phyloP scores from a whole-genome alignment of 73 alveolate genomes.

The Symbiodinium pilosum region DNA sequence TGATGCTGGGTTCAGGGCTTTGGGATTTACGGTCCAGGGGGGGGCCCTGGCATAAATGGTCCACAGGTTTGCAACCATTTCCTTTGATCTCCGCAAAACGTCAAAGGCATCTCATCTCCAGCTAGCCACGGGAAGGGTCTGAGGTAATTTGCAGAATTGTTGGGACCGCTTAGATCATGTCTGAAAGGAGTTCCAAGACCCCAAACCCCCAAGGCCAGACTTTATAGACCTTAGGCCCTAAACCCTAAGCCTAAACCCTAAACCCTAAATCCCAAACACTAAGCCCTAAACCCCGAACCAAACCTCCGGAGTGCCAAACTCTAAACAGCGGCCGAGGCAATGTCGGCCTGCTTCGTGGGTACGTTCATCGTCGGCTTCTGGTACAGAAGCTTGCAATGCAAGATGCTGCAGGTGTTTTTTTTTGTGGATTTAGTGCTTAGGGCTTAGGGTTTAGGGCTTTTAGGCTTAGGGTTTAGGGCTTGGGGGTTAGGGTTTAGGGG shows the following conservation, averaged over 20 bases:
- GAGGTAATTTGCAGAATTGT: too few relatives aligned
- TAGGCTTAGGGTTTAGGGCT: too few relatives aligned
- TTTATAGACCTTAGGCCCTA: neutral
- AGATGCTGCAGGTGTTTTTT: neutral
- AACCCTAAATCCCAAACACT: neutral
- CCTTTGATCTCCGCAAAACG: too few relatives aligned
- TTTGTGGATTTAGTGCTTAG: neutral
- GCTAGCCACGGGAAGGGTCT: too few relatives aligned
- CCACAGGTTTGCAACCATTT: too few relatives aligned
- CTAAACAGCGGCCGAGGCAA: constrained; percentile 13
- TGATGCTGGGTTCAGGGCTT: too few relatives aligned
- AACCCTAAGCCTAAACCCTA: neutral
- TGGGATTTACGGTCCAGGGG: too few relatives aligned
- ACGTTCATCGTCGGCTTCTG: constrained; percentile 81
- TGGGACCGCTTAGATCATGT: too few relatives aligned
- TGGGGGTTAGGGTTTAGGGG: neutral
- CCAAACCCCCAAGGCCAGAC: neutral
- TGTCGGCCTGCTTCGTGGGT: constrained; percentile 70
- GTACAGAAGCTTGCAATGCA: constrained; percentile 80
- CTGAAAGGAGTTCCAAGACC: neutral
- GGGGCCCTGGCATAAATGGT: too few relatives aligned
- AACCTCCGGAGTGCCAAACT: neutral
- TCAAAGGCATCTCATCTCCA: too few relatives aligned
- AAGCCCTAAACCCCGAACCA: neutral
- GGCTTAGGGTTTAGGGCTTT: neutral